These are phyloP conservation scores for Rhamnella rubrinervis DNA, from an alignment of 331 rosid species.

Conservation along the genomic window DNA sequence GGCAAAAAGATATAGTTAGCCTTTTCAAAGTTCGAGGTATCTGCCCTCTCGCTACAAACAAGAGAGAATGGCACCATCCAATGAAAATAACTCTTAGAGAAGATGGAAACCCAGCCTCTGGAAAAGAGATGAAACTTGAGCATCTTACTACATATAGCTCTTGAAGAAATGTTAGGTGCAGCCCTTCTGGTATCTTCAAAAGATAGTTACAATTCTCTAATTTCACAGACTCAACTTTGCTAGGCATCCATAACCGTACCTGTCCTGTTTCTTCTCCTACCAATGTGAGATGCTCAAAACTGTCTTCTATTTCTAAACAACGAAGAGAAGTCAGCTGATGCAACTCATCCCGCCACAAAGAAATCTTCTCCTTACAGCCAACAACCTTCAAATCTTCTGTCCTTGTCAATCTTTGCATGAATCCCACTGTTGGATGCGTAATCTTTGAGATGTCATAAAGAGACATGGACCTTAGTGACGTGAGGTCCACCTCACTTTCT, in stretches of 20 bases:
- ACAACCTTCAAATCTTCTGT: constrained; percentile 8
- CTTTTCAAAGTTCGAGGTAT: constrained; percentile 21
- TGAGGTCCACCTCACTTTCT: constrained; percentile 5
- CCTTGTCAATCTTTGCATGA: neutral
- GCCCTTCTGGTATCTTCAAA: constrained; percentile 2
- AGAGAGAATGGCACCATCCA: neutral
- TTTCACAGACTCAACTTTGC: neutral
- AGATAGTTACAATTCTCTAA: neutral
- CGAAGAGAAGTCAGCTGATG: neutral
- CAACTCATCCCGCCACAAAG: constrained; percentile 11
- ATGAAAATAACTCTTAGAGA: constrained; percentile 12
- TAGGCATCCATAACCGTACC: constrained; percentile 1
- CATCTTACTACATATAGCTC: neutral
- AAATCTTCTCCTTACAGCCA: neutral
- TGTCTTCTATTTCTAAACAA: neutral
- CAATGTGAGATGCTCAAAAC: neutral
- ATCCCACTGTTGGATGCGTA: neutral
- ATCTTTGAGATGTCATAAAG: constrained; percentile 11
- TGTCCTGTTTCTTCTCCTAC: neutral
- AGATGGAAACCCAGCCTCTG: constrained; percentile 12
- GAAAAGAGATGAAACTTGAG: constrained; percentile 12
- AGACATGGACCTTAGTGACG: neutral
- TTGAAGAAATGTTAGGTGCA: neutral
- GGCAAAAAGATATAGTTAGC: constrained; percentile 10
- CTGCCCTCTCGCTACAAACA: constrained; percentile 4